Base-by-base conservation (phyloP, 331 rosid species). In the Quercus phellos region DNA sequence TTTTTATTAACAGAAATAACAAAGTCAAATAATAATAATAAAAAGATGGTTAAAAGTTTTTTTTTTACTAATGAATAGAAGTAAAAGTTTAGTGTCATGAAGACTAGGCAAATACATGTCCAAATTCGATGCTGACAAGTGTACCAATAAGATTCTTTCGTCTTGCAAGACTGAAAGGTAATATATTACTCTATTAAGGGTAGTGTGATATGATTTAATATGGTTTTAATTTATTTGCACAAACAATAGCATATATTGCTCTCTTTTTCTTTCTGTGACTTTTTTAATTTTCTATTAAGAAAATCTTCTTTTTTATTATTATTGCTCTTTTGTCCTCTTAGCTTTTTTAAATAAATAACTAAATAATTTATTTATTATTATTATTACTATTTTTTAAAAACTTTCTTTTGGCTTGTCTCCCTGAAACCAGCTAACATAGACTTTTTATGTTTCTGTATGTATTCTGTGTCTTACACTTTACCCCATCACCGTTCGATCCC, bases 91-190 rank as follows among this genome's bases (percentile, higher is more conserved):
- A 56, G 50, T 30, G 64, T 50, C 78, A 55, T 56, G 4, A 34
- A 21, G 59, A 54, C 59, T 56, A 81, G 18, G 76, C 81, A 84
- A 75, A 78, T 81, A 82, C 16, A 72, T 80, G 87, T 77, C 74
- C 63, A 75, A 75, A 68, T 68, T 22, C 59, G 63, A 2, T 74
- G 74, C 78, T 79, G 82, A 85, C 75, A 73, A 69, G 46, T 78
- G 74, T 54, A 72, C 73, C 35, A 46, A 55, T 55, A 38, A 8
- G 11, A 72, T 30, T 67, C 43, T 81, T 38, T 78, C 66, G 73
- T 79, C 90, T 63, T 68, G 69, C 76, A 78, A 55, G 38, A 67
- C 82, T 66, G 72, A 58, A 74, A 72, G 79, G 56, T 64, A 22
- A 63, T 74, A 78, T 66, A 38, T 78, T 29, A 42, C 68, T 60